Evolutionary conservation across 2,329 filamentous ascomycete genomes (phyloP).

Genomic region (Madurella mycetomatis): DNA sequence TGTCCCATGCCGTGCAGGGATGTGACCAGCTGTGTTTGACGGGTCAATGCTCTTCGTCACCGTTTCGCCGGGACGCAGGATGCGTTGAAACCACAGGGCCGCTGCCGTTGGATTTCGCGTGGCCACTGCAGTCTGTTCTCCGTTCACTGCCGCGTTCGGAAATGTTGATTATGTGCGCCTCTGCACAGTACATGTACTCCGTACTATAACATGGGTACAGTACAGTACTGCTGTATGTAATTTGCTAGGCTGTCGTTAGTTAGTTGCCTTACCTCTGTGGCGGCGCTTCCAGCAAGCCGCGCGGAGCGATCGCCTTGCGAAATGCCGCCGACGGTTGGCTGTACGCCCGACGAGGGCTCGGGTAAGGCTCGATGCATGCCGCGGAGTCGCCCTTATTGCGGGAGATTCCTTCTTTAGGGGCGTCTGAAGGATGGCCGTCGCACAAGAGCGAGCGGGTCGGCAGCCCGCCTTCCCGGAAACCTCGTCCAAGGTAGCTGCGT

Average conservation of each 20-base stretch:
- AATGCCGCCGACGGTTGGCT: constrained; percentile 11
- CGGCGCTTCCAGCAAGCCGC: neutral
- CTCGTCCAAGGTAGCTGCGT: constrained; percentile 2
- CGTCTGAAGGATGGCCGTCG: constrained; percentile 9
- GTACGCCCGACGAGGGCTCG: constrained; percentile 8
- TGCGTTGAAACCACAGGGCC: constrained; percentile 7
- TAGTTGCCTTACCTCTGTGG: neutral
- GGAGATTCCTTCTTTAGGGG: neutral
- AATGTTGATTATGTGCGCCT: neutral
- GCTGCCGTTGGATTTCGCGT: neutral
- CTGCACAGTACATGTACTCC: neutral
- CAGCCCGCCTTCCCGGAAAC: constrained; percentile 17
- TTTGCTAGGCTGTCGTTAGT: neutral
- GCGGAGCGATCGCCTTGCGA: neutral
- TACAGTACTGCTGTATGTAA: neutral
- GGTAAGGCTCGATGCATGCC: constrained; percentile 17
- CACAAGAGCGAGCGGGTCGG: constrained; percentile 22
- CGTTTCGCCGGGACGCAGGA: constrained; percentile 23
- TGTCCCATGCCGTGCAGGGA: constrained; percentile 22
- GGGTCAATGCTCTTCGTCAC: constrained; percentile 18
- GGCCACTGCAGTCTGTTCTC: neutral
- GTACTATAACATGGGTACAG: neutral
- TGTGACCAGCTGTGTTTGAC: constrained; percentile 12
- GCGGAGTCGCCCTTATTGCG: constrained; percentile 4
- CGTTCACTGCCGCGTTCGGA: too few relatives aligned